These are phyloP conservation scores for Coffea humblotiana DNA, from an alignment of 305 asterid species.

Conservation along the genomic window DNA sequence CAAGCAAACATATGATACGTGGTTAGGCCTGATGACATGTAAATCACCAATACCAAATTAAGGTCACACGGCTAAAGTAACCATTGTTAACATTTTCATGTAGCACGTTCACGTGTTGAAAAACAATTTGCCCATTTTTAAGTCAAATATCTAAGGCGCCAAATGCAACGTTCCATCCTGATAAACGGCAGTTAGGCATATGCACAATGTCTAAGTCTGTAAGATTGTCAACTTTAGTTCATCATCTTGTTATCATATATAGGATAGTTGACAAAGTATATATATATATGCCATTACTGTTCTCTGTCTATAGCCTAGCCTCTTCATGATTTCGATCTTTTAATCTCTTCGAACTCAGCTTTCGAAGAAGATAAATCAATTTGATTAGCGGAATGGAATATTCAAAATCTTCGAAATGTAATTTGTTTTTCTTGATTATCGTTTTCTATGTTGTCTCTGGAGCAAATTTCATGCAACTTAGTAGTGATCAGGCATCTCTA, in stretches of 20 bases:
- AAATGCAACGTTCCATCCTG: slow-evolving; percentile 30
- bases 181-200: slow-evolving; percentile 70
- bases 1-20: slow-evolving; percentile 21
- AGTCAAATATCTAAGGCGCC: slow-evolving; percentile 70
- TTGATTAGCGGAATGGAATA: slow-evolving; percentile 33
- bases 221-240: too few relatives aligned
- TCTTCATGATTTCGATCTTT: not conserved
- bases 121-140: slow-evolving; percentile 24
- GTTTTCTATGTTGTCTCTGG: slow-evolving; percentile 37
- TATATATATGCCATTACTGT: not conserved
- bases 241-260: too few relatives aligned
- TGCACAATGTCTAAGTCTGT: not conserved
- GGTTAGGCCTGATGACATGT: slow-evolving; percentile 83
- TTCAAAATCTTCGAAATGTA: slow-evolving; percentile 40
- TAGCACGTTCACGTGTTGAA: slow-evolving; percentile 44
- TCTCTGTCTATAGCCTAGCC: slow-evolving; percentile 7
- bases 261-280: too few relatives aligned
- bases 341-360: not conserved
- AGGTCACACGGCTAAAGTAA: not conserved
- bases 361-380: slow-evolving; percentile 6
- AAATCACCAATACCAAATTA: slow-evolving; percentile 50
- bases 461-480: slow-evolving; percentile 27
- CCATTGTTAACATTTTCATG: not conserved
- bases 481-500: slow-evolving; percentile 52
- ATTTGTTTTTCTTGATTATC: slow-evolving; percentile 35